Evolutionary conservation across 331 rosid species (phyloP).

Genomic region (Phaseolus coccineus): DNA sequence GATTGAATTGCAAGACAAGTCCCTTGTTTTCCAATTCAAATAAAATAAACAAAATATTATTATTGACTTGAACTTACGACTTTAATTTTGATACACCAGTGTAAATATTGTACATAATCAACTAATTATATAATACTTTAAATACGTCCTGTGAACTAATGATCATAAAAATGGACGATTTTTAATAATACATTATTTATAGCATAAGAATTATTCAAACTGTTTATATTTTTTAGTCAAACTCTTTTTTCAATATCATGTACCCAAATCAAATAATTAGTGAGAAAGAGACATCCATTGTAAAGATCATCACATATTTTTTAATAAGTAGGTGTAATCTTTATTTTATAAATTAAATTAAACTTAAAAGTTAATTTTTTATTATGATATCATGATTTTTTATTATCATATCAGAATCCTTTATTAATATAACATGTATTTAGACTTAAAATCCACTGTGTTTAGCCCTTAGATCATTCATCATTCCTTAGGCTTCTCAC

Average conservation of each 20-base stretch:
- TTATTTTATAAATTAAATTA: no score
- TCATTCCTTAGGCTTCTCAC: no score
- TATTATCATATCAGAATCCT: no score
- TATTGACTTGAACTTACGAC: not conserved
- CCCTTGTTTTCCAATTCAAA: not conserved
- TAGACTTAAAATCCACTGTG: not conserved
- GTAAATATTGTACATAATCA: not conserved
- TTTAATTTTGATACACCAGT: not conserved
- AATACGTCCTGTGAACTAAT: not conserved
- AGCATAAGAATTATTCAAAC: not conserved
- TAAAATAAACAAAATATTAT: not conserved
- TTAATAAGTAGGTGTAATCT: no score
- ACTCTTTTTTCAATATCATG: not conserved
- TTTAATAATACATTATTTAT: not conserved
- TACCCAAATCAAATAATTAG: not conserved
- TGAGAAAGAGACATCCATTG: not conserved
- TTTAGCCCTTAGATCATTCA: not conserved
- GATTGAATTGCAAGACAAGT: not conserved
- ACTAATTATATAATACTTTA: not conserved
- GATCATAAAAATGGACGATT: not conserved
- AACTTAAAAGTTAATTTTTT: no score
- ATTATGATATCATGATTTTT: no score
- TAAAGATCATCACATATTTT: no score
- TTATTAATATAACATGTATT: not conserved
- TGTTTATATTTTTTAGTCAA: not conserved